These are phyloP conservation scores for Eucalyptus erythrocorys DNA, from an alignment of 345 rosid species.

Conservation along the genomic window DNA sequence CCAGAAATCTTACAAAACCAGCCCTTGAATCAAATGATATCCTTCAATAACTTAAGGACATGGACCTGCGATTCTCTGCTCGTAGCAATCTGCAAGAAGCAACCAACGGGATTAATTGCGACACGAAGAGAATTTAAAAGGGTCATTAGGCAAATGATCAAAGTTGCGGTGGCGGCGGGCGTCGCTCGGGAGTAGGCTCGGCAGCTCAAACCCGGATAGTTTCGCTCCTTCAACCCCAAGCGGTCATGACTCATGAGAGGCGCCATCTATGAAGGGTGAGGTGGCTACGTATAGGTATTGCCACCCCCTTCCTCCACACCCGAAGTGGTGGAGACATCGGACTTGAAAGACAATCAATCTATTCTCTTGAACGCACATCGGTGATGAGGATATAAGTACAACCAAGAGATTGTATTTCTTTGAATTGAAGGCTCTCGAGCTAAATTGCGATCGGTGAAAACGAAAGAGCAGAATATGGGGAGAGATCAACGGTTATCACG, in stretches of 20 bases:
- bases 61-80: too few species aligned
- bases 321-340: constrained; percentile 61
- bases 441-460: background rate
- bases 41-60: too few species aligned
- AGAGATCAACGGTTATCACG: background rate
- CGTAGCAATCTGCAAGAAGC: too few species aligned
- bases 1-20: too few species aligned
- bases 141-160: too few species aligned
- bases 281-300: constrained; percentile 16
- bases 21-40: too few species aligned
- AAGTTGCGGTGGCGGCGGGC: too few species aligned
- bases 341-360: constrained; percentile 5
- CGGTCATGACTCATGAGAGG: constrained; percentile 30
- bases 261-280: constrained; percentile 27
- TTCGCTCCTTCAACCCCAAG: constrained; percentile 44
- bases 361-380: constrained; percentile 1
- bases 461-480: background rate
- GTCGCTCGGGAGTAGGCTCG: too few species aligned
- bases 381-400: background rate
- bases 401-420: background rate
- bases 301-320: constrained; percentile 46
- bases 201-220: constrained; percentile 62
- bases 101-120: too few species aligned
- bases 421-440: background rate
- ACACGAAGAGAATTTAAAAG: too few species aligned